Base-by-base conservation (phyloP, 2,329 filamentous ascomycete genomes). In the Xylaria sp. region DNA sequence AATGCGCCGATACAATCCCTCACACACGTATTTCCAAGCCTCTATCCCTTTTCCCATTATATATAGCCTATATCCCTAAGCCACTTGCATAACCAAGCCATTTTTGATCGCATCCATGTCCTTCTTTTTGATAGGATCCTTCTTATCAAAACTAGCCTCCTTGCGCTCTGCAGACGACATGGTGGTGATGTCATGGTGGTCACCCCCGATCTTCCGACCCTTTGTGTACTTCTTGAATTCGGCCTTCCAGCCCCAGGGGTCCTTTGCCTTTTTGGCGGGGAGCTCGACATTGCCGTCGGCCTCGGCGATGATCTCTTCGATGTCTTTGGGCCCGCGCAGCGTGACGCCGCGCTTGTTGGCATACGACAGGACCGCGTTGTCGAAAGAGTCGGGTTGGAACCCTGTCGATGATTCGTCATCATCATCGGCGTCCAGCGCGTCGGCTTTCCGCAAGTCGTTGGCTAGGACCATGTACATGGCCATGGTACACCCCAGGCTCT, bases 401-500 rank as follows among this genome's bases (percentile, higher is more conserved):
- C 67, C 36, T 73, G 59, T 2, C 53, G 31, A 2, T 10, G 31
- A 6, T 38, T 11, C 20, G 17, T 56, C n/a, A 2, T 31, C 3
- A 26, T 61, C 57, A 11, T 63, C 58, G 1, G 76, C 33, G 7
- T 33, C 71, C 4, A 80, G 59, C 3, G 76, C 33, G 40, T 57
- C 58, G 33, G 28, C 38, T 1, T 38, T n/a, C 4, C 74, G 71
- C 61, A 75, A 54, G 0, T 49, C 11, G 1, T 44, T 11, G 0
- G 72, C 74, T 1, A 78, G 33, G 11, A 71, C 67, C 40, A 81
- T 75, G 69, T 77, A 82, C 17, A 80, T 65, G 0, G 75, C 77
- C 79, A 84, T 83, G 26, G 82, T 73, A 23, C 76, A 71, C 36
- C 78, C 79, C 0, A 84, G 70, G 63, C 80, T 81, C 62, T 76